Base-by-base conservation (phyloP, 106 monocot genomes). In the Vanilla planifolia region DNA sequence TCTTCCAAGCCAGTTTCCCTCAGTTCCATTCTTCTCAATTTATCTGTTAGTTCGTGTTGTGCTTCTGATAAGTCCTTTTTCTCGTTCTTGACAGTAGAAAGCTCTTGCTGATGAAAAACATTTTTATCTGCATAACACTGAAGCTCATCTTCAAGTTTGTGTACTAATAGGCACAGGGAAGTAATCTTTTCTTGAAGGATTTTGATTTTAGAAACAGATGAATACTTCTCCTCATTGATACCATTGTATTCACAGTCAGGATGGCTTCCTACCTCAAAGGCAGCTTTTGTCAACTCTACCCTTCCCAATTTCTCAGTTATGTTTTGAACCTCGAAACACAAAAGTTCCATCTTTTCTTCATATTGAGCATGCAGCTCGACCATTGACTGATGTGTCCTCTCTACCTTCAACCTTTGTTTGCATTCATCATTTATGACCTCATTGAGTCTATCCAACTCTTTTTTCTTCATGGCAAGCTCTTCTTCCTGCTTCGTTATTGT, bases 211-310 rank as follows among this genome's bases (percentile, higher is more conserved):
- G 55, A 33, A 32, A 73, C 29, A 40, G 71, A 67, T 24, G 60
- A 72, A 1, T 44, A n/a, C 14, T 61, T 71, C 60, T 75, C 41
- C 23, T 79, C 72, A 23, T 60, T 63, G 36, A 78, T 45, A 17
- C 26, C 57, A 51, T 5, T 20, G 70, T 72, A 75, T 64, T 72
- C 68, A 60, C n/a, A n/a, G n/a, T 73, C 71, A 21, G 60, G 74
- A 50, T 77, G 53, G 13, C 46, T 22, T 71, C 82, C 79, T 66
- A 52, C 69, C 29, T 89, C 85, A 36, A 93, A 63, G 33, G 26
- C 52, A 25, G 43, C 34, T 48, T 78, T 78, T 2, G 28, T 70
- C 16, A 53, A 11, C 64, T 82, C 73, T 58, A 65, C 65, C 3
- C 46, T 52, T 30, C 72, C 75, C 68, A 78, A 62, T 39, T 63